phyloP scores from a whole-genome alignment of 257 asterid species.

The Leptodermis oblonga region DNA sequence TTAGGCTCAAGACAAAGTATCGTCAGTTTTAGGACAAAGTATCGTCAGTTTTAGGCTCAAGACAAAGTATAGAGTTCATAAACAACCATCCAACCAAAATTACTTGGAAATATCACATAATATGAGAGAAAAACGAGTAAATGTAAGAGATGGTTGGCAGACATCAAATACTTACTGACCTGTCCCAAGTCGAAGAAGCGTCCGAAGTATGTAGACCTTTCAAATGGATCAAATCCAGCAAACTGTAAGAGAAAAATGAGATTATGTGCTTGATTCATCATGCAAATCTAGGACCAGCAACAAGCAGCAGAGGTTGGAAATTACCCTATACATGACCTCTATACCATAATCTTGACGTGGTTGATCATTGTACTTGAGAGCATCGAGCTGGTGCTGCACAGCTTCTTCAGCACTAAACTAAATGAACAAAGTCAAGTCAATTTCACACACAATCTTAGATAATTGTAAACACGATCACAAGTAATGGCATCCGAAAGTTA shows the following conservation, averaged over 20 bases:
- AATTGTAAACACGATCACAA: slow-evolving; percentile 3
- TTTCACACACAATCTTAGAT: slow-evolving; percentile 14
- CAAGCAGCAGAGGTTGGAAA: slow-evolving; percentile 15
- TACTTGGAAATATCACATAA: background rate
- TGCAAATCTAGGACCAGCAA: slow-evolving; percentile 7
- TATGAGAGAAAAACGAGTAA: background rate
- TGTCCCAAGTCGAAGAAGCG: slow-evolving; percentile 96
- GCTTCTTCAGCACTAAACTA: slow-evolving; percentile 93
- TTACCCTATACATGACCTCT: slow-evolving; percentile 94
- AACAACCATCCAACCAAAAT: background rate
- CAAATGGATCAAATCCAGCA: slow-evolving; percentile 97
- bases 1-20: background rate
- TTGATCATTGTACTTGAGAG: slow-evolving; percentile 89
- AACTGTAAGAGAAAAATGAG: slow-evolving; percentile 39
- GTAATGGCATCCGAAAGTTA: slow-evolving; percentile 25
- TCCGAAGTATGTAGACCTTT: slow-evolving; percentile 90
- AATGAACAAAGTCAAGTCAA: slow-evolving; percentile 17
- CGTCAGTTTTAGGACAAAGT: too few species aligned
- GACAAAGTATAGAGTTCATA: background rate
- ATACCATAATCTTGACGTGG: slow-evolving; percentile 91
- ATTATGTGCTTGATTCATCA: slow-evolving; percentile 10
- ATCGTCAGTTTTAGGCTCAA: too few species aligned
- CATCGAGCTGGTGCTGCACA: slow-evolving; percentile 79
- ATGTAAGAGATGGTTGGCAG: background rate
- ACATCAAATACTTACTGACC: slow-evolving; percentile 57